Conservation (phyloP, 495 filamentous ascomycete genomes). For the Hyaloscypha bicolor region DNA sequence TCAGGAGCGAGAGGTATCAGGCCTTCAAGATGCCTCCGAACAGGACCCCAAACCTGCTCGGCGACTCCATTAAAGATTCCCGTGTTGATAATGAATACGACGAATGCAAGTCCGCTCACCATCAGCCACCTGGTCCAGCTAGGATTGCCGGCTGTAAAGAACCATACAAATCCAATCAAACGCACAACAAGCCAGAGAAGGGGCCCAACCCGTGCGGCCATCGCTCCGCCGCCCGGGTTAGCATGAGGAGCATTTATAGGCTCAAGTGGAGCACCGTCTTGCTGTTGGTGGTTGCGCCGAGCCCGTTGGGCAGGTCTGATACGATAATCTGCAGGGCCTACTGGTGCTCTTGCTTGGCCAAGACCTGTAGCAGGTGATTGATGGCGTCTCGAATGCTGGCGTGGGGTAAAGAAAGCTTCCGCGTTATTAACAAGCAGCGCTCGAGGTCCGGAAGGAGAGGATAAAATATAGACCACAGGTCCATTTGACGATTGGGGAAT, state of each 20-base stretch:
- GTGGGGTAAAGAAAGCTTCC: conserved; percentile 48
- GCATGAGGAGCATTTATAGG: conserved; percentile 22
- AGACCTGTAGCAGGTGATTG: not conserved
- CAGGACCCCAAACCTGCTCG: conserved; percentile 57
- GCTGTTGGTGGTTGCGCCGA: conserved; percentile 31
- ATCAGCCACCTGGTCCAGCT: conserved; percentile 69
- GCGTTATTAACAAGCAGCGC: conserved; percentile 55
- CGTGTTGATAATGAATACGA: conserved; percentile 66
- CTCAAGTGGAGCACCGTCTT: conserved; percentile 7
- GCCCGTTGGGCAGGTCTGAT: conserved; percentile 27
- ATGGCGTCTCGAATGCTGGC: conserved; percentile 26
- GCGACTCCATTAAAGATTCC: conserved; percentile 61
- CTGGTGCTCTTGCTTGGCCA: conserved; percentile 4
- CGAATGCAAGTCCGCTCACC: conserved; percentile 57
- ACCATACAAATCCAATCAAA: conserved; percentile 74
- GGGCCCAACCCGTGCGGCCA: conserved; percentile 53
- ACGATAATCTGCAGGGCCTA: conserved; percentile 25
- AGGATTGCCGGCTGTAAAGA: conserved; percentile 72
- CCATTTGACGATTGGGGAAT: conserved; percentile 19
- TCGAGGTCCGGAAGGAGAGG: conserved; percentile 61
- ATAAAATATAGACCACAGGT: conserved; percentile 62
- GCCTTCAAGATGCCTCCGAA: conserved; percentile 72
- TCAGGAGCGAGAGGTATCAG: conserved; percentile 56
- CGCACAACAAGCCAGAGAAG: conserved; percentile 79
- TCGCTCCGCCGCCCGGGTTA: conserved; percentile 32